Percentiles rank a stretch among this genome's conserved stretches.
These are phyloP conservation scores for Fomitiporia mediterranea DNA, from an alignment of 1,284 basidiomycete species.

Conservation along the genomic window DNA sequence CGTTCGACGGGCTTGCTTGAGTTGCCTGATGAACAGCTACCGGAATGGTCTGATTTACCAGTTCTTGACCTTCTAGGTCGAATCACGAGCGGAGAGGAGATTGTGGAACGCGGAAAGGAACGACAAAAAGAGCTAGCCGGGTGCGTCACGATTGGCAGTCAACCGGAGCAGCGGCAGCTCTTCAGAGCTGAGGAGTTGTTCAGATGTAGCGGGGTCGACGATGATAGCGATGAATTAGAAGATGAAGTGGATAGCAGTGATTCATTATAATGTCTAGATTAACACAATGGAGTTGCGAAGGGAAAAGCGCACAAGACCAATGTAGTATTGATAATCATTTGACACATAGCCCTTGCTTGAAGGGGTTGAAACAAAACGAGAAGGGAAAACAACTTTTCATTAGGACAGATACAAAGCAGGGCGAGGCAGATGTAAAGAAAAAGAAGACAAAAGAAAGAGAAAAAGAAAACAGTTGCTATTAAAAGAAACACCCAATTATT, in stretches of 20 bases:
- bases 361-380: background rate
- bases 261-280: slow-evolving; percentile 19
- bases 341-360: background rate
- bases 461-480: slow-evolving; percentile 18
- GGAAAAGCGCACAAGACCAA: background rate
- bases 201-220: slow-evolving; percentile 2
- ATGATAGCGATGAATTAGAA: background rate
- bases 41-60: slow-evolving; percentile 51
- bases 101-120: slow-evolving; percentile 38
- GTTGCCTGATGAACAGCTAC: slow-evolving; percentile 51
- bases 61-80: slow-evolving; percentile 66
- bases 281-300: slow-evolving; percentile 14
- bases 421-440: background rate
- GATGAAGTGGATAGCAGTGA: slow-evolving; percentile 11
- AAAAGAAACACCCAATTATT: slow-evolving; percentile 14
- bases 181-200: slow-evolving; percentile 18
- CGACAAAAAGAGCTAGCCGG: slow-evolving; percentile 25
- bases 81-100: slow-evolving; percentile 40
- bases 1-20: slow-evolving; percentile 43
- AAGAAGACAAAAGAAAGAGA: slow-evolving; percentile 17
- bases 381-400: background rate
- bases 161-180: background rate
- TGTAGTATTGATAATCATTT: slow-evolving; percentile 3
- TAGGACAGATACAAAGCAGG: background rate
- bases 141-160: slow-evolving; percentile 21